Evolutionary conservation across 2,329 filamentous ascomycete genomes (phyloP), one percentile per base, ranked within the genome.

Genomic region (Graphium sp.): DNA sequence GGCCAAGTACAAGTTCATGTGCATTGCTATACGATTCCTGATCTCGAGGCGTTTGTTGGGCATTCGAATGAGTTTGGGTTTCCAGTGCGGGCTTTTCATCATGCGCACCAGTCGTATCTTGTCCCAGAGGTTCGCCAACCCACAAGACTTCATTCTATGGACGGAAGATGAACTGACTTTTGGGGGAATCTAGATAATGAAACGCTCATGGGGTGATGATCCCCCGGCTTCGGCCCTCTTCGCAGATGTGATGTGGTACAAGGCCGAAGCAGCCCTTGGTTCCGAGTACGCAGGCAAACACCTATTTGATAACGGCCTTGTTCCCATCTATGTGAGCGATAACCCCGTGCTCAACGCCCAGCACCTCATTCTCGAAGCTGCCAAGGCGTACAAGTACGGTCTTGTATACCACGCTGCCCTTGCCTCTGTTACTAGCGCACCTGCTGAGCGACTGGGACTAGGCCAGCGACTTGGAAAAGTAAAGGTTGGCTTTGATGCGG

Each of bases 11-110:
- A 71, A 33, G 60, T 80, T 36, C 77, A 80, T 49, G 73, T 68
- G 0, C 75, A 81, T 38, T 80, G 75, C 49, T 81, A 80, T 45
- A 78, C 71, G 0, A 58, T 76, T 2, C 61, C 72, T 1, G 75
- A 80, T 39, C 53, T 80, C 5, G 74, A 80, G 46, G 67, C 70
- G 18, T 75, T 79, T 43, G 62, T 80, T 4, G 63, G 73, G 34
- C 72, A 78, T 41, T 74, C 67, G 9, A 76, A 79, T 37, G 74
- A 80, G 55, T 81, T 80, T 51, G 60, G 69, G 34, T 78, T 80
- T 39, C 47, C 65, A 0, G 51, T 79, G 4, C 58, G 68, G 7
- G 72, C 74, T 0, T 79, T 80, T 39, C 74, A 80, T 42, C 74
- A 80, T 39, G 74, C 74, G 4, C 69, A 78, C 33, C 65, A 74